These are phyloP conservation scores for Elongisporangium senticosum DNA, from an alignment of 352 stramenopile species.

Conservation along the genomic window DNA sequence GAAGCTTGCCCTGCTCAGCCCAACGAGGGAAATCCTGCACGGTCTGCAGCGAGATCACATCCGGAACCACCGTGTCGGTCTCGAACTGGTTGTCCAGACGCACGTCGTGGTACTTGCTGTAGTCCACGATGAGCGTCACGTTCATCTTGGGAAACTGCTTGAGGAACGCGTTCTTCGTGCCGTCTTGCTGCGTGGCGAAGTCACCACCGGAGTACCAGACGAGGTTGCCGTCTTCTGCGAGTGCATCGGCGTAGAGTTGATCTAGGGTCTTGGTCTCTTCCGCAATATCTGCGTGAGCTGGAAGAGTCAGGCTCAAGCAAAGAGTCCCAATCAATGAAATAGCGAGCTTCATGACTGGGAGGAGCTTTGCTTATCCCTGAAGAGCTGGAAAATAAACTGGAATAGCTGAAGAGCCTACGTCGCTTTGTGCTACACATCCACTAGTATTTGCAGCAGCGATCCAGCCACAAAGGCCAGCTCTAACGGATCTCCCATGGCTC, in stretches of 20 bases:
- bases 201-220: constrained; percentile 38
- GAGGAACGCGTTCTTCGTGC: constrained; percentile 16
- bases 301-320: constrained; percentile 1
- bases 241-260: constrained; percentile 40
- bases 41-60: constrained; percentile 42
- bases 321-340: too few relatives aligned
- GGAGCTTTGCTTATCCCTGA: too few relatives aligned
- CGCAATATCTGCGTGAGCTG: constrained; percentile 6
- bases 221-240: constrained; percentile 47
- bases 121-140: constrained; percentile 53
- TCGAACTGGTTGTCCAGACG: constrained; percentile 61
- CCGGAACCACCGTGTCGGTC: constrained; percentile 31
- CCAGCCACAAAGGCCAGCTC: too few relatives aligned
- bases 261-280: constrained; percentile 41
- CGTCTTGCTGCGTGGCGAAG: constrained; percentile 20
- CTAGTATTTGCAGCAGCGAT: too few relatives aligned
- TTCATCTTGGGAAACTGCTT: constrained; percentile 45
- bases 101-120: constrained; percentile 52
- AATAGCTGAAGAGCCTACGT: too few relatives aligned
- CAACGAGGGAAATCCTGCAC: constrained; percentile 51
- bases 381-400: too few relatives aligned
- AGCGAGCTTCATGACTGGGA: too few relatives aligned
- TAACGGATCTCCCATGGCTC: too few relatives aligned
- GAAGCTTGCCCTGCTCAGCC: constrained; percentile 30
- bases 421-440: too few relatives aligned